Evolutionary conservation across 208 protist species (phyloP), one percentile per base, ranked within the genome.

Genomic region (Balamuthia mandrillaris): DNA sequence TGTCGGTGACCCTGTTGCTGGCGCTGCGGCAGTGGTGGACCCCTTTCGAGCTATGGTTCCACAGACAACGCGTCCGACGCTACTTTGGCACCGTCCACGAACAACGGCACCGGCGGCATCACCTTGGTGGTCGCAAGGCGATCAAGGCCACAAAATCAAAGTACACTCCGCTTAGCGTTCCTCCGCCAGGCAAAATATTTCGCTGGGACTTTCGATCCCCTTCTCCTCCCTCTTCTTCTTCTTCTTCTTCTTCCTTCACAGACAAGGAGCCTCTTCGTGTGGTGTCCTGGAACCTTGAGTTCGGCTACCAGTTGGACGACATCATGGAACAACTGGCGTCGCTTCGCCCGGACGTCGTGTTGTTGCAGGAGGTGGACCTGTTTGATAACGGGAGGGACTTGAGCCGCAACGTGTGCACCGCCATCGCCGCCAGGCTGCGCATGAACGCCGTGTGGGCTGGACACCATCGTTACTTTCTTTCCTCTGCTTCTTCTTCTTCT

Each of bases 211-310:
- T 37, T n/a, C 60, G 60, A 14, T 18, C 12, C 3, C 9, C 33
- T 2, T 12, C 3, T 9, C 10, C 7, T 10, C 60, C 29, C 7
- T 4, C 12, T 3, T 16, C 60, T 5, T 6, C 33, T 3, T 44
- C 3, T 35, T 27, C 10, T 12, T 18, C 7, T 18, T 35, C 47
- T 24, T 54, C 47, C n/a, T n/a, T n/a, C n/a, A n/a, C n/a, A 54
- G 47, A 54, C 18, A 21, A 21, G 21, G 47, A 14, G 21, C 16
- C 47, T 14, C 47, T 68, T 4, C 60, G 60, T 6, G 21, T 68
- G 33, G 60, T 68, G 10, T 68, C 60, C 16, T 68, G 60, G 60
- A 68, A 68, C 60, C 35, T 68, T 18, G 60, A 68, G 60, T 68
- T 68, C 42, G 60, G 60, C 7, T 68, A 68, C 60, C 35, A 68